Conservation (phyloP, 2,329 filamentous ascomycete species). For the Xylariaceae sp. region DNA sequence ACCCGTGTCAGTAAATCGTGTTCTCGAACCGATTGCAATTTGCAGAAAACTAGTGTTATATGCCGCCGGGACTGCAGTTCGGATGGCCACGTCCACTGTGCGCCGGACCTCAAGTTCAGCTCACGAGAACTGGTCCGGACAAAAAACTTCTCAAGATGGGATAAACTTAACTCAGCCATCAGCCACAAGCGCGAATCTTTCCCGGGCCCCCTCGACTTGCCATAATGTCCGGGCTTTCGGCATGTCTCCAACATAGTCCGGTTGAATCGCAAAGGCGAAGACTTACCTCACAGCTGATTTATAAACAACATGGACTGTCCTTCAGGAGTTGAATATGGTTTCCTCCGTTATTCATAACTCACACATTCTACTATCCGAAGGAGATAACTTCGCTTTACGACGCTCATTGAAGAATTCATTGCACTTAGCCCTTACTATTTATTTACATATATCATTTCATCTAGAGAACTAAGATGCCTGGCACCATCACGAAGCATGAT, state of each 20-base stretch:
- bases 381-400: background rate
- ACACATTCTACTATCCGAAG: background rate
- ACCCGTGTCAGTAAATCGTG: background rate
- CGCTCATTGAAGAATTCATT: no score
- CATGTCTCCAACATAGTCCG: constrained; percentile 37
- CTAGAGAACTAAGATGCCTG: constrained; percentile 43
- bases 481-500: constrained; percentile 46
- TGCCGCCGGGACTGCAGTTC: constrained; percentile 13
- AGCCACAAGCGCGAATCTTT: constrained; percentile 18
- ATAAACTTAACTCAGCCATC: constrained; percentile 26
- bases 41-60: constrained; percentile 1
- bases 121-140: constrained; percentile 23
- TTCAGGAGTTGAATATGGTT: background rate
- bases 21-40: background rate
- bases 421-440: constrained; percentile 17
- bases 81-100: constrained; percentile 20
- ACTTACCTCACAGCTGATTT: constrained; percentile 1
- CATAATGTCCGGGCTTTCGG: constrained; percentile 36
- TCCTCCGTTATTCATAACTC: background rate
- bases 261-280: background rate
- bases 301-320: constrained; percentile 24
- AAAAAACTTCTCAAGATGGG: constrained; percentile 8
- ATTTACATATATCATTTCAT: background rate
- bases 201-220: constrained; percentile 17
- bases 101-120: constrained; percentile 32